Evolutionary conservation across 805 yeast genomes (phyloP).

Genomic region (Wickerhamiella bombiphila): DNA sequence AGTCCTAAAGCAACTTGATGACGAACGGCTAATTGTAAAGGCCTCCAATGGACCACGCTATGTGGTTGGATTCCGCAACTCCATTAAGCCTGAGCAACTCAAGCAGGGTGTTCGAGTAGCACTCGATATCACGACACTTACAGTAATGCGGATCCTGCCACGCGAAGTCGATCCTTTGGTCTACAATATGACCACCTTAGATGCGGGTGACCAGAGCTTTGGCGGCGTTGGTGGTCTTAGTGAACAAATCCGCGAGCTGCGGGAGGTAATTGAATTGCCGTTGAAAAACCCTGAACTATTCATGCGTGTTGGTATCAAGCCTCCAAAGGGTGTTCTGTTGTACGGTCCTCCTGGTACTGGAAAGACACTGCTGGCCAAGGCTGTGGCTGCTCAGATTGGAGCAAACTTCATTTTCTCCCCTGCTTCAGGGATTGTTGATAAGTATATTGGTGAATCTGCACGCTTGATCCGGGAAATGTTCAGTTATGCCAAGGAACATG

Average conservation of each 20-base stretch:
- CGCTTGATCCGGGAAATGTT: constrained; percentile 95
- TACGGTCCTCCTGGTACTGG: constrained; percentile 99
- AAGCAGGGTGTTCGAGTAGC: constrained; percentile 95
- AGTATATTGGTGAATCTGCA: constrained; percentile 95
- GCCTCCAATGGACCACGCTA: constrained; percentile 96
- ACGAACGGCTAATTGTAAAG: constrained; percentile 84
- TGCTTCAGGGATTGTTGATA: constrained; percentile 94
- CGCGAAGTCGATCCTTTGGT: constrained; percentile 97
- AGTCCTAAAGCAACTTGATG: constrained; percentile 86
- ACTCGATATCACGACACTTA: constrained; percentile 90
- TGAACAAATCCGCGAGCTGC: constrained; percentile 88
- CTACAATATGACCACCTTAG: constrained; percentile 94
- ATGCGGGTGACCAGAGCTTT: constrained; percentile 94
- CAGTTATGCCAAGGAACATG: constrained; percentile 94
- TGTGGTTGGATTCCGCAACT: constrained; percentile 92
- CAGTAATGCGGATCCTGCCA: constrained; percentile 93
- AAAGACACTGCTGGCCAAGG: constrained; percentile 88
- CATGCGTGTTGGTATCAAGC: constrained; percentile 89
- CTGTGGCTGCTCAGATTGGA: constrained; percentile 97
- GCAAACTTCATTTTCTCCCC: constrained; percentile 97
- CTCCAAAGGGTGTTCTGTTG: constrained; percentile 94
- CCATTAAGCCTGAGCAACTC: constrained; percentile 67
- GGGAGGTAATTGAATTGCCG: constrained; percentile 96
- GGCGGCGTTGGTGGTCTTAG: constrained; percentile 91
- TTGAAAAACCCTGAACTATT: constrained; percentile 93